Evolutionary conservation across 768 basidiomycete genomes (phyloP), one percentile per base, ranked within the genome.

Genomic region (Lactarius hatsudake): DNA sequence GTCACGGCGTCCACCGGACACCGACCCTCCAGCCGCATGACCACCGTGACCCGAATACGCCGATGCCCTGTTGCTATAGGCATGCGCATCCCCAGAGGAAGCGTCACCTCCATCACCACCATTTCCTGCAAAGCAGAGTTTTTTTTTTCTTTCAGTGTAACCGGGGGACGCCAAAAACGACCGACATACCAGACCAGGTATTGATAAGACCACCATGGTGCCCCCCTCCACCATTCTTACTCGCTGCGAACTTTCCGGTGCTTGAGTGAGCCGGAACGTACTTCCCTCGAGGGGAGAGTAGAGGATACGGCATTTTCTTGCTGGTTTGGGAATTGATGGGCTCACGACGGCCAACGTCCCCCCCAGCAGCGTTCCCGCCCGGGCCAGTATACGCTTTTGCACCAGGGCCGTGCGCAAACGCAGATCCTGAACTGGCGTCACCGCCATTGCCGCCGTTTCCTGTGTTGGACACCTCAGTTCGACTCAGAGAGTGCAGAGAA

Each of bases 371-470:
- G 20, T 69, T 63, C 48, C 69, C 62, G 18, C 65, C 58, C 2
- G 66, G 17, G 32, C 69, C 65, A 23, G 62, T 60, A 54, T 57
- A 68, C 60, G 62, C 59, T 38, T 59, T 68, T 7, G 62, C 66
- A n/a, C 62, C 62, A 38, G 57, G 51, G 43, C 67, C 67, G 23
- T 43, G 23, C 17, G 62, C 58, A 48, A 23, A 64, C 18, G 60
- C 59, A 58, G 3, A 26, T 28, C 68, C 68, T 1, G 68, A 69
- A 36, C 32, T 59, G 30, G 71, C 69, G 15, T 61, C 55, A 23
- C 71, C 71, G 8, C 71, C 71, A n/a, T 72, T 48, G 2, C 71
- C 71, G 15, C 71, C 71, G 30, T 72, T 72, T 26, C 59, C 64
- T 72, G 36, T 12, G 18, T 58, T 34, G 32, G 5, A n/a, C 15